These are phyloP conservation scores for Tetratostichococcus sp. DNA, from an alignment of 139 green algal genomes.

Conservation along the genomic window DNA sequence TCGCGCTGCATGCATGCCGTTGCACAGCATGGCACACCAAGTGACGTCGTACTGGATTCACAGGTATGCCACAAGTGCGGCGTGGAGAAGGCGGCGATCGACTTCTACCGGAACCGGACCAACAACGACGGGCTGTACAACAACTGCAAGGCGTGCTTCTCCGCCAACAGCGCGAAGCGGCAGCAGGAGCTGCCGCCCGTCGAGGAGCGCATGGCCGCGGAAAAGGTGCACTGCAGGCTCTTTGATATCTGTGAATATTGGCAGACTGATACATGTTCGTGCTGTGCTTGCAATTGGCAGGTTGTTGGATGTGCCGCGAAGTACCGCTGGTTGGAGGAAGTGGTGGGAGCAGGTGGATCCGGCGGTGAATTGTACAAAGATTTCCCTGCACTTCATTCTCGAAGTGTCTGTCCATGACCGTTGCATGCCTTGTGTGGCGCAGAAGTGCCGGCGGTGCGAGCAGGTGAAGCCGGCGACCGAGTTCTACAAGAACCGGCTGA, in stretches of 20 bases:
- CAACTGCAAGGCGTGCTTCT: slow-evolving; percentile 27
- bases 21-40: no score
- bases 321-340: no score
- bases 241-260: no score
- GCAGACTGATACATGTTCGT: no score
- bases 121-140: slow-evolving; percentile 28
- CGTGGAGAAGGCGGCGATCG: slow-evolving; percentile 8
- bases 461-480: slow-evolving; percentile 9
- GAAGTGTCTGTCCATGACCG: no score
- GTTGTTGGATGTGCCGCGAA: no score
- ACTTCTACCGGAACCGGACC: slow-evolving; percentile 26
- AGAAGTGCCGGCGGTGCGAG: slow-evolving; percentile 14
- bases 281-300: no score
- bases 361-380: no score
- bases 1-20: no score
- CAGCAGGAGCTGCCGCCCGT: slow-evolving; percentile 7
- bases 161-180: neutral
- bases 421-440: neutral
- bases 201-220: slow-evolving; percentile 5
- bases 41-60: no score
- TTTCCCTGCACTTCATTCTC: no score
- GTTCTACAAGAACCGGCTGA: slow-evolving; percentile 20
- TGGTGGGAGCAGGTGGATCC: no score
- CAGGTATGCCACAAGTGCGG: slow-evolving; percentile 7
- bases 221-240: neutral